Conservation (phyloP, 768 basidiomycete genomes). For the Suillus subluteus region DNA sequence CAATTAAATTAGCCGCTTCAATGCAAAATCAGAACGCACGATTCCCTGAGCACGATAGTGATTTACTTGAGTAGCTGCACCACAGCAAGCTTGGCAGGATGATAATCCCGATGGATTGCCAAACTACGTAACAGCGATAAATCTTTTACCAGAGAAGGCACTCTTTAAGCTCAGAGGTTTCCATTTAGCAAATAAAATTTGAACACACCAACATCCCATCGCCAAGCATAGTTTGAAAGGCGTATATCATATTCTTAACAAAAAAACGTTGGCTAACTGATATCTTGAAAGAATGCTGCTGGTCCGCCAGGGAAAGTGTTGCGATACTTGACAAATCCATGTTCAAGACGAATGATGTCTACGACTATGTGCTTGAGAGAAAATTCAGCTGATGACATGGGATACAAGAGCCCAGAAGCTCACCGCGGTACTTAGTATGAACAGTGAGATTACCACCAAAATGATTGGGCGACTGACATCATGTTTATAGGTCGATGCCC, state of each 20-base stretch:
- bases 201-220: slow-evolving; percentile 12
- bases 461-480: slow-evolving; percentile 19
- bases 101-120: slow-evolving; percentile 14
- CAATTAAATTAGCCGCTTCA: background rate
- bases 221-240: slow-evolving; percentile 15
- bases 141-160: slow-evolving; percentile 12
- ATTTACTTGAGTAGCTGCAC: slow-evolving; percentile 9
- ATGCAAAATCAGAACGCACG: background rate
- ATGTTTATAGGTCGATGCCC: slow-evolving; percentile 14
- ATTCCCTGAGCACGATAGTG: background rate
- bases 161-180: background rate
- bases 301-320: slow-evolving; percentile 28
- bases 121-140: slow-evolving; percentile 20
- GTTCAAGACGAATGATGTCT: slow-evolving; percentile 20
- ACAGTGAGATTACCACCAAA: slow-evolving; percentile 19
- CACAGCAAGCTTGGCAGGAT: slow-evolving; percentile 14
- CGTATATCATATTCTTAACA: slow-evolving; percentile 21
- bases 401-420: background rate
- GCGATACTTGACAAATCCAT: slow-evolving; percentile 25
- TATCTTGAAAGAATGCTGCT: slow-evolving; percentile 21
- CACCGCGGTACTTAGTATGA: slow-evolving; percentile 27
- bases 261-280: slow-evolving; percentile 15
- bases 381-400: background rate
- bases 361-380: slow-evolving; percentile 16
- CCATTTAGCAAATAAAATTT: background rate